These are phyloP conservation scores for Thermothelomyces thermophilus DNA, from an alignment of 2,329 filamentous ascomycete genomes.

Conservation along the genomic window DNA sequence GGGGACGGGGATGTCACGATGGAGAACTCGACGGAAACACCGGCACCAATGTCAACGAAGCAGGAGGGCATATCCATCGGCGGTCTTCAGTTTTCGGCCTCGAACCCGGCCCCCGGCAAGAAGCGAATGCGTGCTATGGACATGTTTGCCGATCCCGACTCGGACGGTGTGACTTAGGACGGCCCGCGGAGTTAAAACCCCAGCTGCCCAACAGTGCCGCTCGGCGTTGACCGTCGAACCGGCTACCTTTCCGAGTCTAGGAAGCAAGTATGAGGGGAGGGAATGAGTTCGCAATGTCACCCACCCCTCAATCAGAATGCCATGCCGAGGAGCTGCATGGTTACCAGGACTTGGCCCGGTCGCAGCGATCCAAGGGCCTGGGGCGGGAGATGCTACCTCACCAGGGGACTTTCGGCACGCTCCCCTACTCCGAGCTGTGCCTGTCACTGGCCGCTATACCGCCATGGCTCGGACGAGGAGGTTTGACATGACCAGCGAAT, in stretches of 20 bases:
- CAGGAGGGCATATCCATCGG: slow-evolving; percentile 22
- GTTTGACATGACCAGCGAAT: neutral
- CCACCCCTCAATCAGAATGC: neutral
- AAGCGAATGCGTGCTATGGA: slow-evolving; percentile 71
- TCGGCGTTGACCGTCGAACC: neutral
- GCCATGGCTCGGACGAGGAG: neutral
- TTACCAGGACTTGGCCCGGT: neutral
- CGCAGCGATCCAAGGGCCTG: slow-evolving; percentile 9
- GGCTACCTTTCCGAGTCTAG: neutral
- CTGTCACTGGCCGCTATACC: neutral
- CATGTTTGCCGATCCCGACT: slow-evolving; percentile 75
- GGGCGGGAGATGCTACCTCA: slow-evolving; percentile 5
- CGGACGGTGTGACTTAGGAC: slow-evolving; percentile 27
- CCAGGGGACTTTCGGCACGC: neutral
- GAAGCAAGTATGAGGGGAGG: neutral
- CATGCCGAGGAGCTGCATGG: neutral
- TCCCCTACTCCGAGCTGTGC: neutral
- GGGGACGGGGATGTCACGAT: slow-evolving; percentile 22
- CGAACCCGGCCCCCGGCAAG: slow-evolving; percentile 33
- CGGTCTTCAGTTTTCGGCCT: slow-evolving; percentile 25
- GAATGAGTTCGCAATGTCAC: neutral
- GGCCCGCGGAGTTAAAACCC: slow-evolving; percentile 6
- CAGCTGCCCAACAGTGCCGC: slow-evolving; percentile 13
- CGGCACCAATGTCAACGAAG: slow-evolving; percentile 11
- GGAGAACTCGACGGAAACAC: slow-evolving; percentile 30